phyloP scores from a whole-genome alignment of 1,139 yeast genomes.

The Tardiomyces blankii region DNA sequence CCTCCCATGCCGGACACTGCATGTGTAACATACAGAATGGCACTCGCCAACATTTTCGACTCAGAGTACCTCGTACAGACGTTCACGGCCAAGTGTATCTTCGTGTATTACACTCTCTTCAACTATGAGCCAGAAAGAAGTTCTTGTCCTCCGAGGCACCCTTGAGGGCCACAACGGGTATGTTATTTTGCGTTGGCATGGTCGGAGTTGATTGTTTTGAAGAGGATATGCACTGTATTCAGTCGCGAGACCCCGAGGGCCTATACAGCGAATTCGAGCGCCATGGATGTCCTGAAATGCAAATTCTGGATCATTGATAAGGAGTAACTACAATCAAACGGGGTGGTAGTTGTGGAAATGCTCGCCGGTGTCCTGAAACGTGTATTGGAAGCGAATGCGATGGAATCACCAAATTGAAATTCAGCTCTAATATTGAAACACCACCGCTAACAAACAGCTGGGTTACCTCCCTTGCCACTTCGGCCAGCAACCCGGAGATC shows the following conservation, averaged over 20 bases:
- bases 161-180: slow-evolving; percentile 72
- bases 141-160: slow-evolving; percentile 99
- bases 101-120: not conserved
- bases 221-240: too few relatives aligned
- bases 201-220: not conserved
- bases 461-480: slow-evolving; percentile 98
- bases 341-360: too few relatives aligned
- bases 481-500: slow-evolving; percentile 97
- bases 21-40: slow-evolving; percentile 1
- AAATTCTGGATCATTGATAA: too few relatives aligned
- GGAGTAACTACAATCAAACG: too few relatives aligned
- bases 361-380: too few relatives aligned
- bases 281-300: too few relatives aligned
- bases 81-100: slow-evolving; percentile 1
- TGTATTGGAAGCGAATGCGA: too few relatives aligned
- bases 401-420: too few relatives aligned
- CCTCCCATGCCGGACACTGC: not conserved
- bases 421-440: too few relatives aligned
- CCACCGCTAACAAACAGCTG: slow-evolving; percentile 34
- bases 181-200: slow-evolving; percentile 1
- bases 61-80: not conserved
- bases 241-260: too few relatives aligned
- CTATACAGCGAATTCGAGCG: too few relatives aligned
- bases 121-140: slow-evolving; percentile 40
- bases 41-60: not conserved